A percentile compares a stretch with the other conserved stretches of the same genome.
phyloP scores from a whole-genome alignment of 257 asterid genomes.

The Scutellaria baicalensis region DNA sequence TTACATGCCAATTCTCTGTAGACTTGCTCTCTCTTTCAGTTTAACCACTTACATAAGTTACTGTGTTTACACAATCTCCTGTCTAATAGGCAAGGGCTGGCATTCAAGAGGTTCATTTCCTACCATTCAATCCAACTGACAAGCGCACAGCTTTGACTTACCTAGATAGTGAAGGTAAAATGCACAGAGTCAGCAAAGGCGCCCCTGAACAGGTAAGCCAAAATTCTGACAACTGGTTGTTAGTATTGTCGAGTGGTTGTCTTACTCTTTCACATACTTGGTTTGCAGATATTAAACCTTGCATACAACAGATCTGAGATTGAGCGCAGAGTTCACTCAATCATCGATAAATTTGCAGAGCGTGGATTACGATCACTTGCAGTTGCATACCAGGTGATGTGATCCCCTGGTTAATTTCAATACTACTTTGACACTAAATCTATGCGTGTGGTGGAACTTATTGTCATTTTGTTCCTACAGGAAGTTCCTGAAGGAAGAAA shows the following conservation, averaged over 20 bases:
- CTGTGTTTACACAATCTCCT: not conserved
- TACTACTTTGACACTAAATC: not conserved
- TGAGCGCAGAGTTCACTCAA: conserved; percentile 43
- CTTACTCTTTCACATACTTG: conserved; percentile 10
- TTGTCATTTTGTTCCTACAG: conserved; percentile 22
- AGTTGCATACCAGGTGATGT: conserved; percentile 51
- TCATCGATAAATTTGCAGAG: conserved; percentile 45
- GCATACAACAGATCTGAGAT: conserved; percentile 46
- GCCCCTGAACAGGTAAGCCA: conserved; percentile 89
- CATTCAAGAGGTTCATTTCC: conserved; percentile 78
- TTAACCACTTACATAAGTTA: not conserved
- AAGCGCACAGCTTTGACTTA: conserved; percentile 90
- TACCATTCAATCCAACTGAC: conserved; percentile 88
- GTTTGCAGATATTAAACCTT: conserved; percentile 41
- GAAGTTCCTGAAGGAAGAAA: conserved; percentile 50
- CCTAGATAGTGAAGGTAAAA: conserved; percentile 56
- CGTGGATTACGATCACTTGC: conserved; percentile 52
- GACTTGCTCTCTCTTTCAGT: not conserved
- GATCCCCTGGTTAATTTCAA: conserved; percentile 1
- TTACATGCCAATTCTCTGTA: no score
- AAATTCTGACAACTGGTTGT: not conserved
- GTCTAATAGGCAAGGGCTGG: conserved; percentile 81
- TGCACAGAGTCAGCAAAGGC: conserved; percentile 92
- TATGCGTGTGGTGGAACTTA: not conserved
- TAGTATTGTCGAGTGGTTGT: conserved; percentile 1